Percentiles rank a stretch among this genome's conserved stretches.
Evolutionary conservation across 2,329 filamentous ascomycete species (phyloP).

Genomic region (Penicillium sp.): DNA sequence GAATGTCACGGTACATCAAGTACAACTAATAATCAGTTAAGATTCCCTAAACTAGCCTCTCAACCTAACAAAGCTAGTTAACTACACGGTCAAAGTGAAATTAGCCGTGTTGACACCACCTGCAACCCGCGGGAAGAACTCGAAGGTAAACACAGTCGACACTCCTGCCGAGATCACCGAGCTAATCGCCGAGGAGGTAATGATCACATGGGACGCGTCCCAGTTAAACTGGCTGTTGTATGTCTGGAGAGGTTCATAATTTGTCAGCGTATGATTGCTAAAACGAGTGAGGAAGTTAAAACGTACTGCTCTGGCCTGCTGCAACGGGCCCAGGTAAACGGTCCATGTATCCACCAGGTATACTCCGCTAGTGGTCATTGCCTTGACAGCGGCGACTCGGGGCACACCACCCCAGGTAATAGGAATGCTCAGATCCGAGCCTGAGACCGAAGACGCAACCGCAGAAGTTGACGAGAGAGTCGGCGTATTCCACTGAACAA

Average conservation of each 20-base stretch:
- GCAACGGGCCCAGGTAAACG: conserved; percentile 53
- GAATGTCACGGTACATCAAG: background rate
- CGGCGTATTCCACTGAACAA: conserved; percentile 58
- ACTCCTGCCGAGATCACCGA: conserved; percentile 50
- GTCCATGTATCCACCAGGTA: conserved; percentile 61
- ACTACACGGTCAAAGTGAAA: conserved; percentile 49
- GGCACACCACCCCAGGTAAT: conserved; percentile 55
- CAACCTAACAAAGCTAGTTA: background rate
- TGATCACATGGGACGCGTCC: conserved; percentile 49
- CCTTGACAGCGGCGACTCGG: conserved; percentile 55
- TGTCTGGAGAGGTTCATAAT: conserved; percentile 38
- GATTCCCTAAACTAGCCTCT: no score
- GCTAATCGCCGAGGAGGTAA: conserved; percentile 49
- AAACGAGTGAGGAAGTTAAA: background rate
- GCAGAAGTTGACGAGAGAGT: conserved; percentile 30
- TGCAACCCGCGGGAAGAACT: conserved; percentile 56
- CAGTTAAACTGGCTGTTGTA: conserved; percentile 56
- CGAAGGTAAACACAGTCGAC: conserved; percentile 54
- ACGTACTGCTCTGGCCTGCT: conserved; percentile 47
- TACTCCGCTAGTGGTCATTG: conserved; percentile 50
- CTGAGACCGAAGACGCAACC: conserved; percentile 34
- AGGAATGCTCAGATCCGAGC: conserved; percentile 51
- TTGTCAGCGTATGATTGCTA: background rate
- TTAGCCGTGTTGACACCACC: conserved; percentile 50
- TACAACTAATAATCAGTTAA: background rate